Evolutionary conservation across 805 yeast species (phyloP), one percentile per base, ranked within the genome.

Genomic region (Saturnispora halmiae): DNA sequence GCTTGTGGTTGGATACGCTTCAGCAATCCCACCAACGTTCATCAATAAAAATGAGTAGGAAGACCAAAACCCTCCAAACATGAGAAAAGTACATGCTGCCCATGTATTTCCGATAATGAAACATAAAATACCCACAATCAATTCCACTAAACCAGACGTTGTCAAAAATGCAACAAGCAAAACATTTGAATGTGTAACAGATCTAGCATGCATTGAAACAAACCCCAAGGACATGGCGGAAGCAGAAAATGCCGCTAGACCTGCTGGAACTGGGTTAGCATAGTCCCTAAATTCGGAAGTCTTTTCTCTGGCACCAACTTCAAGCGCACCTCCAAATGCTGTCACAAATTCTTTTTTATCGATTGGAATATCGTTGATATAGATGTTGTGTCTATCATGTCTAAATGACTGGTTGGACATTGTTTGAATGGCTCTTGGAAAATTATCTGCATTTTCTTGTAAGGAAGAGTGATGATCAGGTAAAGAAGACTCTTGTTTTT

Each of bases 241-340:
- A 24, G 68, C 54, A 15, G 70, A 64, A 51, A 69, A 74, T 0
- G 75, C 71, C 9, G 65, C 65, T 26, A 74, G 61, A 4, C 79
- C 79, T 14, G 74, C 61, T 1, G 78, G 77, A 9, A 76, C 72
- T 1, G 79, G 75, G 49, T 70, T 70, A 13, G 64, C 70, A 40
- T 52, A 56, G 18, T 52, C 51, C 26, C 52, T 46, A 13, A 51
- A 28, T 14, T 54, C 47, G 15, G 51, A 26, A 9, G 63, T 56
- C 18, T 43, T 49, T 31, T 48, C 51, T 40, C 63, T 49, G 28
- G 61, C 52, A 38, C 75, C 69, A 4, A 73, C 65, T 37, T 67
- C 66, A 42, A 70, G 59, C 8, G 65, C 64, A 51, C 82, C 83
- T 13, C 81, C 83, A 52, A 79, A 77, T 2, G 84, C 86, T 26